Percentiles rank a stretch among this genome's conserved stretches.
Evolutionary conservation across 257 asterid genomes (phyloP).

Genomic region (Nyctanthes arbortristis): DNA sequence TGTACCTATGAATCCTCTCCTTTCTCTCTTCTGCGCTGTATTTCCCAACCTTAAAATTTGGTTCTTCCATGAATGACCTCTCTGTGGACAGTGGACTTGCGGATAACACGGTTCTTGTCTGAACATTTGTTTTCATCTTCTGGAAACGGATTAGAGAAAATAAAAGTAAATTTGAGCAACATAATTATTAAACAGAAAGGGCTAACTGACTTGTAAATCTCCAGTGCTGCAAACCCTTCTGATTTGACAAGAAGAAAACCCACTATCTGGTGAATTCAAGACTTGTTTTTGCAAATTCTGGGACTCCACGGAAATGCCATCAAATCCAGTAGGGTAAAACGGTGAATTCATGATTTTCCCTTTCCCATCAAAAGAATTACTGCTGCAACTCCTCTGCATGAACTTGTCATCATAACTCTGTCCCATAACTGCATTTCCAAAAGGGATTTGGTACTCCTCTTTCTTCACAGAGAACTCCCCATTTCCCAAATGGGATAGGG

Average conservation of each 20-base stretch:
- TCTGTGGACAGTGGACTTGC: constrained; percentile 67
- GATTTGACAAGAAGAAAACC: constrained; percentile 53
- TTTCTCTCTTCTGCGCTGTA: constrained; percentile 79
- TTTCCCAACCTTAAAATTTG: constrained; percentile 60
- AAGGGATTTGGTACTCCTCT: constrained; percentile 48
- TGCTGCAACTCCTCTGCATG: constrained; percentile 83
- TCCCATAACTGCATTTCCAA: constrained; percentile 30
- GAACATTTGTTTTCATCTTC: constrained; percentile 44
- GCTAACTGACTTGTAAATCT: constrained; percentile 62
- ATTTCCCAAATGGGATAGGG: constrained; percentile 35
- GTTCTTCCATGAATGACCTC: constrained; percentile 61
- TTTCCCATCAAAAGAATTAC: no score
- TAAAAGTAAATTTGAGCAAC: not conserved
- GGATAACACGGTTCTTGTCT: constrained; percentile 39
- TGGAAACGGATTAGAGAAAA: constrained; percentile 9
- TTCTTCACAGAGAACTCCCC: constrained; percentile 47
- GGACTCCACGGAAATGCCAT: constrained; percentile 39
- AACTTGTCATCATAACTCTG: constrained; percentile 43
- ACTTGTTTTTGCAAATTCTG: constrained; percentile 33
- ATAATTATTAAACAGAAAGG: not conserved
- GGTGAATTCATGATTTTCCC: constrained; percentile 27
- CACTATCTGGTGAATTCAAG: constrained; percentile 44
- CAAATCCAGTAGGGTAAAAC: constrained; percentile 48
- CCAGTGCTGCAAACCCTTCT: constrained; percentile 89
- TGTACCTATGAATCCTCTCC: constrained; percentile 73